These are phyloP conservation scores for Sinapis alba DNA, from an alignment of 441 rosid genomes.

Conservation along the genomic window DNA sequence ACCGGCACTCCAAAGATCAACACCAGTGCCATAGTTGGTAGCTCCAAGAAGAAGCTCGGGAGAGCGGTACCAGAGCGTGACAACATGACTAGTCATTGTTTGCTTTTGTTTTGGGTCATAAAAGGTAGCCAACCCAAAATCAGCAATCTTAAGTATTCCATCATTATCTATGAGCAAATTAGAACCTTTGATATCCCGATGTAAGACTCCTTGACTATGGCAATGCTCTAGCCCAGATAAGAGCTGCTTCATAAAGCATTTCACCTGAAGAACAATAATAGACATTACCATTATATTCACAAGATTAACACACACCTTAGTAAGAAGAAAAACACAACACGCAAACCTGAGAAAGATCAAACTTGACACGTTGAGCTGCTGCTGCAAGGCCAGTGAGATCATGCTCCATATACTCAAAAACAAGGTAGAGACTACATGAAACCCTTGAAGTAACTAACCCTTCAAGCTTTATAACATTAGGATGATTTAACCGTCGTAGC, in stretches of 20 bases:
- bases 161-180: conserved; percentile 78
- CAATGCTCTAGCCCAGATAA: conserved; percentile 89
- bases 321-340: too few relatives aligned
- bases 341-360: conserved; percentile 81
- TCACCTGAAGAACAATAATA: conserved; percentile 51
- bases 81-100: conserved; percentile 86
- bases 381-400: conserved; percentile 84
- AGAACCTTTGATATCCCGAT: conserved; percentile 94
- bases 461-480: conserved; percentile 85
- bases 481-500: conserved; percentile 67
- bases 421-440: conserved; percentile 82
- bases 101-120: conserved; percentile 64
- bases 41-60: conserved; percentile 96
- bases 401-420: conserved; percentile 86
- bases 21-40: conserved; percentile 66
- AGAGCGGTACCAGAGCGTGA: conserved; percentile 93
- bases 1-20: conserved; percentile 98
- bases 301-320: background rate
- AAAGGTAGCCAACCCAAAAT: conserved; percentile 88
- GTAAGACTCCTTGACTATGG: conserved; percentile 76
- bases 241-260: conserved; percentile 85
- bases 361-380: conserved; percentile 61
- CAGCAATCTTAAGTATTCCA: conserved; percentile 83
- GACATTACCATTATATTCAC: too few relatives aligned
- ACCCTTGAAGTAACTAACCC: conserved; percentile 88